Base-by-base conservation (phyloP, 1,139 yeast species). In the Kurtzmaniella quercitrusa region DNA sequence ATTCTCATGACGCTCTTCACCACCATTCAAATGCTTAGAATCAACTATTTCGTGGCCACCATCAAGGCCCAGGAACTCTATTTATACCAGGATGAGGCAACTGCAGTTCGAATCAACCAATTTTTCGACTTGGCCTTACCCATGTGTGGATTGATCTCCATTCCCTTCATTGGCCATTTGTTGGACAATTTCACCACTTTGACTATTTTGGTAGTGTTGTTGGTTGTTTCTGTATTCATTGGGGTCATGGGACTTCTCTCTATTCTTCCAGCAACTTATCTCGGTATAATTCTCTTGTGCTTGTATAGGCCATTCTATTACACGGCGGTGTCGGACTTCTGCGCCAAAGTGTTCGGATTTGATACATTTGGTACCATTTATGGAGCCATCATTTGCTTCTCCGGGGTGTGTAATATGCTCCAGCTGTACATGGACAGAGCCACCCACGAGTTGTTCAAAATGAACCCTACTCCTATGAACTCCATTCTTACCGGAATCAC, bases 11-110 rank as follows among this genome's bases (percentile, higher is more conserved):
- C 88, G 18, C 58, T 79, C 3, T 88, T 89, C 62, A 85, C 96
- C 5, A 78, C 91, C 2, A 76, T 89, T 45, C 95, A 89, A 62
- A 89, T 90, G 96, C 74, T 91, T 43, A 75, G 96, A 59, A 85
- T 90, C 52, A 91, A 91, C 65, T 90, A 85, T 62, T 91, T 88
- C 62, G 94, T 91, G 42, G 96, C 96, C 6, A 88, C 97, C 1
- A 70, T 91, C 38, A 79, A 81, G 54, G 69, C 94, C 0, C 96
- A 89, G 65, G 91, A 87, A 66, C 73, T 74, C 31, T 90, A 70
- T 57, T 71, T 89, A 48, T 73, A 88, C 45, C 79, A 75, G 14
- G 68, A 76, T 48, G 75, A 72, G 38, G 73, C 68, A 7, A 49
- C 68, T 14, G 93, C 95, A 0, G 65, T 74, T 25, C 54, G 59